These are phyloP conservation scores for Ligustrum vulgare DNA, from an alignment of 257 asterid genomes.

Conservation along the genomic window DNA sequence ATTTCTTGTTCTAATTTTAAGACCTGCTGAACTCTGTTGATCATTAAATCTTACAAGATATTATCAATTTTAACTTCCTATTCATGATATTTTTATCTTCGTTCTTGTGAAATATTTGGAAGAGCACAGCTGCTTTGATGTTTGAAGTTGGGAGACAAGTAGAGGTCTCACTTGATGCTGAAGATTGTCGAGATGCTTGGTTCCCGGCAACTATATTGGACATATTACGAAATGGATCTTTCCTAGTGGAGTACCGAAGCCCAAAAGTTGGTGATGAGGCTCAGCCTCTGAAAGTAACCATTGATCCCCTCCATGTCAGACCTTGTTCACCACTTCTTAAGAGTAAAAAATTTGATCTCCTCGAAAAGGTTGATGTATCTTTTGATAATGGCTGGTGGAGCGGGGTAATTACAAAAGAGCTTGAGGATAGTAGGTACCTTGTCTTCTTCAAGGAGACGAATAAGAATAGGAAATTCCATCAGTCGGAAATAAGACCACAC, in stretches of 20 bases:
- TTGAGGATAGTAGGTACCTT: slow-evolving; percentile 44
- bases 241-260: slow-evolving; percentile 40
- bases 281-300: slow-evolving; percentile 22
- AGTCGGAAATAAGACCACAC: slow-evolving; percentile 64
- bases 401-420: slow-evolving; percentile 56
- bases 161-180: slow-evolving; percentile 61
- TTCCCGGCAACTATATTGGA: slow-evolving; percentile 50
- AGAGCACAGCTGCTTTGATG: slow-evolving; percentile 58
- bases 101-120: slow-evolving; percentile 32
- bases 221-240: slow-evolving; percentile 40
- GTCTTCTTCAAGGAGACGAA: slow-evolving; percentile 50
- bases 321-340: slow-evolving; percentile 74
- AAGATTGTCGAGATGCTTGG: slow-evolving; percentile 55
- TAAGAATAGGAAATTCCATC: slow-evolving; percentile 36
- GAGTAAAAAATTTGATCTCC: slow-evolving; percentile 41
- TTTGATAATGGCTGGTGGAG: slow-evolving; percentile 62
- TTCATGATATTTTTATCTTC: slow-evolving; percentile 12
- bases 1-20: slow-evolving; percentile 6
- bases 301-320: slow-evolving; percentile 55
- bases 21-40: neutral
- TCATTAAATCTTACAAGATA: neutral
- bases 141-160: slow-evolving; percentile 62
- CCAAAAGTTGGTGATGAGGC: slow-evolving; percentile 17
- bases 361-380: slow-evolving; percentile 73
- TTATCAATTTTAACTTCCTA: slow-evolving; percentile 10